These are phyloP conservation scores for Trypanosoma theileri DNA, from an alignment of 208 protist genomes.

Conservation along the genomic window DNA sequence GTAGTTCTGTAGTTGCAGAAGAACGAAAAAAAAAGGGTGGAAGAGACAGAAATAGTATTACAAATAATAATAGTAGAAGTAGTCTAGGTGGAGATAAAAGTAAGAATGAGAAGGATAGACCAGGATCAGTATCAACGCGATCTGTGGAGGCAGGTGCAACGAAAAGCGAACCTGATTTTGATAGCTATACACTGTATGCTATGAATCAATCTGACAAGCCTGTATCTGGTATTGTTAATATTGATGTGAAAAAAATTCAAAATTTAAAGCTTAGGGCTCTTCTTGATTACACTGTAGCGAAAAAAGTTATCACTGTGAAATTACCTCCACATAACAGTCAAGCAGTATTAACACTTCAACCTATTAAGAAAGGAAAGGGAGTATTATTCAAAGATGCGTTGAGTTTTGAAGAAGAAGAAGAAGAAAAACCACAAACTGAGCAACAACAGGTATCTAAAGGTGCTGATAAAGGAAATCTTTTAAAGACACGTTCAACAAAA, in stretches of 20 bases:
- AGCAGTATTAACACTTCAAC: slow-evolving; percentile 11
- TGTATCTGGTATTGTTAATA: slow-evolving; percentile 4
- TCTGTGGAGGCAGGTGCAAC: too few species aligned
- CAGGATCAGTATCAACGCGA: too few species aligned
- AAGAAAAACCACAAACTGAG: neutral
- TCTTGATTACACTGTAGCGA: neutral
- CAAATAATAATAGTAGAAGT: too few species aligned
- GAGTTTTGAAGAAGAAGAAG: slow-evolving; percentile 9
- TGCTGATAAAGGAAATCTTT: too few species aligned
- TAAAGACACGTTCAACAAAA: too few species aligned
- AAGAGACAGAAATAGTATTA: too few species aligned
- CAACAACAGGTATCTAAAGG: neutral
- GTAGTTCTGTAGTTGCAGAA: neutral
- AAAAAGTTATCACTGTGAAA: slow-evolving; percentile 19
- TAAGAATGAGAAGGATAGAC: neutral
- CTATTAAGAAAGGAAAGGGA: slow-evolving; percentile 12
- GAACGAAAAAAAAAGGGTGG: too few species aligned
- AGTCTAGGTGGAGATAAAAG: too few species aligned
- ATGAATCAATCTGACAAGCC: slow-evolving; percentile 14
- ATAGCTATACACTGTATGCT: slow-evolving; percentile 18
- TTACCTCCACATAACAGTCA: slow-evolving; percentile 7
- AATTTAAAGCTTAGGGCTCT: slow-evolving; percentile 10
- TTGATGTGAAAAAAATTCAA: slow-evolving; percentile 19
- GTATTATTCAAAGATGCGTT: slow-evolving; percentile 19
- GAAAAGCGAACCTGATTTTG: neutral